Evolutionary conservation across 768 basidiomycete species (phyloP), one percentile per base, ranked within the genome.

Genomic region (Cystoderma amianthinum): DNA sequence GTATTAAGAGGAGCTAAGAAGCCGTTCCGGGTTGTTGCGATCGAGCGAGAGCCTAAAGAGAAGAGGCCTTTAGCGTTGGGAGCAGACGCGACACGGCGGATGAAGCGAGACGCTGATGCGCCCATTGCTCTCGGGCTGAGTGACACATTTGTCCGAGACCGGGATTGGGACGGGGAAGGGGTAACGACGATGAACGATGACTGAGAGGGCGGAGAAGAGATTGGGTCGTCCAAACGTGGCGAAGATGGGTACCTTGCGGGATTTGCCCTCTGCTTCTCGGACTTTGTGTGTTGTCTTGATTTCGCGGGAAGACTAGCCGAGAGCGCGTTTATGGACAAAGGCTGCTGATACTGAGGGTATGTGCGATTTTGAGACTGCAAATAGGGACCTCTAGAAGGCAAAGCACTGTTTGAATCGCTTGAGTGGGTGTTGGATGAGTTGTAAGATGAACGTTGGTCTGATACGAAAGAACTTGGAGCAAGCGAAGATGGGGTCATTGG

Each of bases 51-150:
- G 42, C 74, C 64, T 34, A 78, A 64, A 28, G 71, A 68, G 59
- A 98, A 92, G 21, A 99, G 71, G 20, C 84, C 86, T 59, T 97
- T 98, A 23, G 93, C 85, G 56, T 97, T 99, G 2, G 95, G 95
- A 2, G 96, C 94, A 6, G 92, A 96, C 3, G 94, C 92, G 36
- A 98, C 95, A 37, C 95, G 82, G 39, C 95, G 84, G 21, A 98
- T 82, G 65, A 97, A 93, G 24, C 94, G 83, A 36, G 87, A 78
- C 6, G 90, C 86, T 0, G 81, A 79, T 12, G 81, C 80, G 38
- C 80, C 70, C 63, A 89, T 76, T 16, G 75, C 71, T 53, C 74
- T 80, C 21, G 85, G 82, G 5, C 79, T 82, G 30, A 86, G 64
- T 7, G 81, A 76, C 15, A 68, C 74, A 45, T 63, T 65, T 2